Percentiles rank a stretch among this genome's conserved stretches.
phyloP scores from a whole-genome alignment of 1,284 basidiomycete genomes.

The Cryptococcus sp. region DNA sequence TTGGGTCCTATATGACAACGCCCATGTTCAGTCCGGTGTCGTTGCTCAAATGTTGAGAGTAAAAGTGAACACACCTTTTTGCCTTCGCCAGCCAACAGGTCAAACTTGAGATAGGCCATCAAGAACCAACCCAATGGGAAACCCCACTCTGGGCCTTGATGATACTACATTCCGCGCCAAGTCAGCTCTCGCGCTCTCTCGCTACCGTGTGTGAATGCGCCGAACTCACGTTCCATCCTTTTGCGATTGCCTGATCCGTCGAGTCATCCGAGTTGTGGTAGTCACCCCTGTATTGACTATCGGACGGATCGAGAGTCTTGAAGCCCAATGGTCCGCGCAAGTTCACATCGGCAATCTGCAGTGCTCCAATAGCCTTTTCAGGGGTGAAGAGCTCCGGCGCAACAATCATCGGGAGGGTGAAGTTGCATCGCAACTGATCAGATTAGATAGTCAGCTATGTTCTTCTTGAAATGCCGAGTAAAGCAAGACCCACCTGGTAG shows the following conservation, averaged over 20 bases:
- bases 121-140: conserved; percentile 96
- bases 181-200: no score
- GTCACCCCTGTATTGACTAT: conserved; percentile 80
- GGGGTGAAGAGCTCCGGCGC: conserved; percentile 92
- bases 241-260: conserved; percentile 75
- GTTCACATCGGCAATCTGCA: conserved; percentile 72
- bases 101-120: conserved; percentile 85
- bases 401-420: conserved; percentile 93
- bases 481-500: conserved; percentile 65
- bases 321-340: conserved; percentile 84
- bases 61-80: conserved; percentile 69
- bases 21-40: not conserved
- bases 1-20: conserved; percentile 60
- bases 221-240: conserved; percentile 71
- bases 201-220: no score
- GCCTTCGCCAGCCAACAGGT: conserved; percentile 60
- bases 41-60: no score
- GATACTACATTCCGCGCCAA: conserved; percentile 43
- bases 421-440: conserved; percentile 72
- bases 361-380: conserved; percentile 72
- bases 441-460: no score
- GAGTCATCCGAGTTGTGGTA: conserved; percentile 93
- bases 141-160: conserved; percentile 74
- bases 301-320: conserved; percentile 85
- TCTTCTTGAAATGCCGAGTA: not conserved